Evolutionary conservation across 2,329 filamentous ascomycete genomes (phyloP).

Genomic region (Sporothrix luriei): DNA sequence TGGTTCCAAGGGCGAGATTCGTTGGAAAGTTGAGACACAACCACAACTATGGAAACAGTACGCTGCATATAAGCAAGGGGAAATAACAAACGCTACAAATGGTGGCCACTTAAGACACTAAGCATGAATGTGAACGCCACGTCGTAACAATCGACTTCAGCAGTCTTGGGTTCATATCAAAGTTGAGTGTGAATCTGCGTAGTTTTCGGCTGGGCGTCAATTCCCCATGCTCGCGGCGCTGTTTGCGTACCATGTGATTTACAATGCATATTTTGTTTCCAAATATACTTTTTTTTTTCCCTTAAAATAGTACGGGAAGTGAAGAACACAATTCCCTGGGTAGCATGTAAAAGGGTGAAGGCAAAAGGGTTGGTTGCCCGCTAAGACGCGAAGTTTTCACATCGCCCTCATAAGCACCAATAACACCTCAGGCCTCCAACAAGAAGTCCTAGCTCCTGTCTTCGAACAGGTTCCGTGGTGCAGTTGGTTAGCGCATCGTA

Average conservation of each 20-base stretch:
- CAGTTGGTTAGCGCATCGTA: slow-evolving; percentile 38
- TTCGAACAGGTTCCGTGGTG: slow-evolving; percentile 36
- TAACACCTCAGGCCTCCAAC: neutral
- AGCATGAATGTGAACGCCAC: too few relatives aligned
- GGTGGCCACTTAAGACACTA: neutral
- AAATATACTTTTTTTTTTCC: neutral
- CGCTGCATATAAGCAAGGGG: neutral
- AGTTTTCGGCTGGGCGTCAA: neutral
- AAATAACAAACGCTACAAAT: neutral
- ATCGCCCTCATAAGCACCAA: slow-evolving; percentile 2
- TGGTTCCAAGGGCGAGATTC: neutral
- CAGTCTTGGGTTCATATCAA: neutral
- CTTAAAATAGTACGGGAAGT: neutral
- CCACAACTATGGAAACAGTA: neutral
- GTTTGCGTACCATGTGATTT: neutral
- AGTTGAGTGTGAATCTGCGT: neutral
- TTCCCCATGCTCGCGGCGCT: neutral
- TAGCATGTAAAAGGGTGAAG: neutral
- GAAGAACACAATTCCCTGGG: too few relatives aligned
- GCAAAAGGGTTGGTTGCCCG: too few relatives aligned
- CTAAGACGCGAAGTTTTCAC: neutral
- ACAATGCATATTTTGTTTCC: neutral
- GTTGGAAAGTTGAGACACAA: slow-evolving; percentile 1
- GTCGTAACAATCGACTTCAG: neutral
- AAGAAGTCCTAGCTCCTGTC: slow-evolving; percentile 33